Conservation (phyloP, 176 grass and related monocot species). For the Raddia distichophylla region DNA sequence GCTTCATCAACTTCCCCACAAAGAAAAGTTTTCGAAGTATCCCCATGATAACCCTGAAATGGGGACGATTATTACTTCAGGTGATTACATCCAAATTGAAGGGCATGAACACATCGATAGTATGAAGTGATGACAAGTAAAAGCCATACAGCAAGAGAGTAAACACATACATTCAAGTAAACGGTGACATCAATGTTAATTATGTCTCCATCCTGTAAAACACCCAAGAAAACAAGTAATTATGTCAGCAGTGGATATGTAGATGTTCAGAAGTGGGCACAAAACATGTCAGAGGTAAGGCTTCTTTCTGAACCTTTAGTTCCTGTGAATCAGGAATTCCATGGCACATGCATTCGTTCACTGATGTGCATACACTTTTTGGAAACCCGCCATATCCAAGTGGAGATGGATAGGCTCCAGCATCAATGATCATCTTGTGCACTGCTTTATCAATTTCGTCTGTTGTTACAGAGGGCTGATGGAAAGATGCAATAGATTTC, state of each 20-base stretch:
- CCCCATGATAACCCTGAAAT: slow-evolving; percentile 90
- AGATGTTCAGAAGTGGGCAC: neutral
- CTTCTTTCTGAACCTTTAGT: slow-evolving; percentile 63
- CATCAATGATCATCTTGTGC: slow-evolving; percentile 94
- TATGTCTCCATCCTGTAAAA: slow-evolving; percentile 94
- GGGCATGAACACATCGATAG: neutral
- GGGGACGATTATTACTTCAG: slow-evolving; percentile 23
- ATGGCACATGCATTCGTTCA: slow-evolving; percentile 98
- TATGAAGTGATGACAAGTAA: neutral
- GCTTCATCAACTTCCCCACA: slow-evolving; percentile 94
- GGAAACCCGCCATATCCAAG: slow-evolving; percentile 94
- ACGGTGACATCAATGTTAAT: slow-evolving; percentile 98
- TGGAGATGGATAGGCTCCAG: slow-evolving; percentile 95
- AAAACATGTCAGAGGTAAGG: slow-evolving; percentile 20
- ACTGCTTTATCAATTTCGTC: slow-evolving; percentile 99
- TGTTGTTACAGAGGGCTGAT: slow-evolving; percentile 95
- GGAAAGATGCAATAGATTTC: slow-evolving; percentile 63
- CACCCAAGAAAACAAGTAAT: neutral
- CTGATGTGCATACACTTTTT: slow-evolving; percentile 96
- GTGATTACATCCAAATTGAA: slow-evolving; percentile 15
- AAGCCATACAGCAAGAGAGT: slow-evolving; percentile 11
- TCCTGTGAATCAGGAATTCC: slow-evolving; percentile 93
- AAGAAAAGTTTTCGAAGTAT: slow-evolving; percentile 93
- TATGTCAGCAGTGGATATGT: neutral
- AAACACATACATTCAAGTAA: slow-evolving; percentile 82